Conservation (phyloP, 495 filamentous ascomycete genomes). For the Aspergillus baeticus region DNA sequence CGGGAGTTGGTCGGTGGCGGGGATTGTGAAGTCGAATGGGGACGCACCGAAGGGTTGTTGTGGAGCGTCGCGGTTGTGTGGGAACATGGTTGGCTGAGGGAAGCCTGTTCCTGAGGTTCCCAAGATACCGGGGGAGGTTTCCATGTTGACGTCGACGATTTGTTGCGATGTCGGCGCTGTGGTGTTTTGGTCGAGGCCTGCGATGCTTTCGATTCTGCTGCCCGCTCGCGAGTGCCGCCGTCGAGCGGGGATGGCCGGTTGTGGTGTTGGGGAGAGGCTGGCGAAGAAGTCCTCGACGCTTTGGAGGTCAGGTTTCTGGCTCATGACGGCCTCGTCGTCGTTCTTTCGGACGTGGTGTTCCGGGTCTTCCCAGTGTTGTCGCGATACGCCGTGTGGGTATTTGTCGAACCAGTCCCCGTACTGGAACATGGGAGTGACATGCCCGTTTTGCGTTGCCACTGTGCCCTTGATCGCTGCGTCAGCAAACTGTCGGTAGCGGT, state of each 20-base stretch:
- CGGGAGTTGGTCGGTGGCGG: conserved; percentile 45
- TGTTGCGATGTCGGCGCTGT: conserved; percentile 12
- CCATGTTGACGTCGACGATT: conserved; percentile 33
- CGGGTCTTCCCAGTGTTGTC: conserved; percentile 79
- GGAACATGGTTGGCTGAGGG: conserved; percentile 38
- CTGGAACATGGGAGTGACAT: conserved; percentile 70
- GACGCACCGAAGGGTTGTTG: conserved; percentile 33
- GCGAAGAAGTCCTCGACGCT: conserved; percentile 96
- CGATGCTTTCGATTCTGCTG: conserved; percentile 31
- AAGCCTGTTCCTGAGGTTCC: conserved; percentile 43
- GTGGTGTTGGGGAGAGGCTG: conserved; percentile 66
- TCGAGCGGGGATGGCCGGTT: conserved; percentile 42
- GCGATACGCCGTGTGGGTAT: conserved; percentile 89
- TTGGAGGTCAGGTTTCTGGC: conserved; percentile 83
- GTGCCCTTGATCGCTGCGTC: conserved; percentile 62
- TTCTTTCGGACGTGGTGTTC: conserved; percentile 66
- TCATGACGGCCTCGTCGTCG: conserved; percentile 76
- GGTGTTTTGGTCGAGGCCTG: conserved; percentile 29
- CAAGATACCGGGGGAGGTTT: conserved; percentile 33
- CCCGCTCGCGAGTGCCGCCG: conserved; percentile 37
- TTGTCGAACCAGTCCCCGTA: conserved; percentile 98
- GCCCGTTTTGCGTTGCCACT: conserved; percentile 48
- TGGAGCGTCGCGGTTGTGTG: conserved; percentile 21
- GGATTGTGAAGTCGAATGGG: conserved; percentile 40
- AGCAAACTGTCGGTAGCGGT: conserved; percentile 81